These are phyloP conservation scores for Trichosanthes cucumerina DNA, from an alignment of 306 rosid species.

Conservation along the genomic window DNA sequence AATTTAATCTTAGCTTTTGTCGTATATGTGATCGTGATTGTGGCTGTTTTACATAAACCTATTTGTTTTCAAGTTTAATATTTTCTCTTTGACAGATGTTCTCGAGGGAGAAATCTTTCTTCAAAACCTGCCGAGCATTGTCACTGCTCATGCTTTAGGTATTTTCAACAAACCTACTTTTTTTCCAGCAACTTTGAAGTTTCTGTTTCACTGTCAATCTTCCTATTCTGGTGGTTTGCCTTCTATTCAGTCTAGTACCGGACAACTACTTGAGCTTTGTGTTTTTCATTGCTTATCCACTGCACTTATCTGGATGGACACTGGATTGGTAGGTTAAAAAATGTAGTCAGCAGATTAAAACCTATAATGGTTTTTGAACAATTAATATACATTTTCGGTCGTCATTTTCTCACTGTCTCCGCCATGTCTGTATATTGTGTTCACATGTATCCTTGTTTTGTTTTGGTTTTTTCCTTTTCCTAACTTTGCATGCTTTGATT, in stretches of 20 bases:
- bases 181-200: not conserved
- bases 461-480: not conserved
- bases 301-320: not conserved
- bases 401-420: not conserved
- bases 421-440: not conserved
- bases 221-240: not conserved
- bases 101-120: slow-evolving; percentile 96
- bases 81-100: slow-evolving; percentile 42
- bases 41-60: not conserved
- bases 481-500: not conserved
- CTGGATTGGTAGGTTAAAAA: not conserved
- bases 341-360: not conserved
- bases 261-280: not conserved
- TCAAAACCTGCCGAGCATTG: slow-evolving; percentile 88
- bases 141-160: slow-evolving; percentile 92
- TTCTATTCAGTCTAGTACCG: not conserved
- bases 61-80: not conserved
- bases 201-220: not conserved
- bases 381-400: not conserved
- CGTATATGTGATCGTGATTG: not conserved
- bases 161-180: not conserved
- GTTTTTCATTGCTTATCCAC: not conserved
- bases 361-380: not conserved
- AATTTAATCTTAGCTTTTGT: not conserved
- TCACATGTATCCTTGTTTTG: not conserved